phyloP scores from a whole-genome alignment of 306 rosid genomes.

The Sesbania bispinosa region DNA sequence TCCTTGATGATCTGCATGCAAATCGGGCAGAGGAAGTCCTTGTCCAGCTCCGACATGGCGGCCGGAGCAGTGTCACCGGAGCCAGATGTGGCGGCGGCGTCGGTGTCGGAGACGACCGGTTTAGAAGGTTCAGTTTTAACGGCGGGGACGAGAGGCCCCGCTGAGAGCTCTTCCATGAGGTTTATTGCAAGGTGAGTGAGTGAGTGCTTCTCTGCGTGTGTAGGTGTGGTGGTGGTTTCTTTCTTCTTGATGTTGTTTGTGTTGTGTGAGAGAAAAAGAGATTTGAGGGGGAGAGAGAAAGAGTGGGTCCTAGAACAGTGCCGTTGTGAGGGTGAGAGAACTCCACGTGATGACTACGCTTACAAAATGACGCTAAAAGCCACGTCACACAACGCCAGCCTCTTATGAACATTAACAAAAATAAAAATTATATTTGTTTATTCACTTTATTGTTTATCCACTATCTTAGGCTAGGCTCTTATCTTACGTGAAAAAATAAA shows the following conservation, averaged over 20 bases:
- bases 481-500: no score
- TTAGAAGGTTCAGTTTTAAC: conserved; percentile 32
- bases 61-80: conserved; percentile 8
- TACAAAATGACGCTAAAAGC: not conserved
- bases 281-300: not conserved
- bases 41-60: conserved; percentile 52
- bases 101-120: not conserved
- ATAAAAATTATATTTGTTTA: no score
- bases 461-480: no score
- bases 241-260: not conserved
- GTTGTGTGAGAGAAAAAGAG: not conserved
- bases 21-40: conserved; percentile 89
- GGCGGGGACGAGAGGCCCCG: conserved; percentile 55
- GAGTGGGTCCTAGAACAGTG: conserved; percentile 16
- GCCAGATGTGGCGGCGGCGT: conserved; percentile 36
- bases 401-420: not conserved
- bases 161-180: conserved; percentile 46
- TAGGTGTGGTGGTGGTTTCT: not conserved
- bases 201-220: not conserved
- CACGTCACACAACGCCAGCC: conserved; percentile 34
- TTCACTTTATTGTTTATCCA: no score
- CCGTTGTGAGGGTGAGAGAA: conserved; percentile 36
- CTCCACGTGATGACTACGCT: conserved; percentile 36
- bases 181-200: no score
- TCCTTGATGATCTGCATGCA: conserved; percentile 94